Conservation (phyloP, 2,329 filamentous ascomycete genomes). For the Helotiales sp. region DNA sequence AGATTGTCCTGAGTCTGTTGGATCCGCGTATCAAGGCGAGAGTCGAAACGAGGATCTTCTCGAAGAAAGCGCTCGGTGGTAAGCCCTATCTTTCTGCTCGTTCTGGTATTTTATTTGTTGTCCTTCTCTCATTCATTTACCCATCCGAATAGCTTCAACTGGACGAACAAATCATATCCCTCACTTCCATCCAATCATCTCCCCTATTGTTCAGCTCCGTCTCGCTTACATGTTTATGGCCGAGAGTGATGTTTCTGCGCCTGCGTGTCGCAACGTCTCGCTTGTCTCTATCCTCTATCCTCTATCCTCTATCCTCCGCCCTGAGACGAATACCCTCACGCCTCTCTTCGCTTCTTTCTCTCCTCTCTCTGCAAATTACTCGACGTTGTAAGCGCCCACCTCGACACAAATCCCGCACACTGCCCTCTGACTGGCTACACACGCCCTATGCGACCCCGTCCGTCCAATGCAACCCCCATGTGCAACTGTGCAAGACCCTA, state of each 20-base stretch:
- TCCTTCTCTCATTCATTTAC: not conserved
- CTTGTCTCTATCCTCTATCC: not conserved
- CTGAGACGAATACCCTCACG: not conserved
- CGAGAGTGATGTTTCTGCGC: not conserved
- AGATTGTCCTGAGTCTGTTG: not conserved
- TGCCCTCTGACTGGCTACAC: conserved; percentile 13
- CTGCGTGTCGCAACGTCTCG: not conserved
- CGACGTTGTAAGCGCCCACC: conserved; percentile 6
- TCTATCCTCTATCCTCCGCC: not conserved
- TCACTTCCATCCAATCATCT: not conserved
- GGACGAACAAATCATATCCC: not conserved
- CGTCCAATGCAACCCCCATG: not conserved
- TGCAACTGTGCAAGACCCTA: not conserved
- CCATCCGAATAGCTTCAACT: not conserved
- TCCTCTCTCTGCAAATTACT: not conserved
- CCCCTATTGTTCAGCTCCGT: not conserved
- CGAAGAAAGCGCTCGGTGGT: not conserved
- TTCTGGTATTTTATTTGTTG: no score
- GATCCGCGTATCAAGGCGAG: not conserved
- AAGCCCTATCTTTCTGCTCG: no score
- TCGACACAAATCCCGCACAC: not conserved
- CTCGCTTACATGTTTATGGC: not conserved
- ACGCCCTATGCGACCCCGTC: conserved; percentile 18
- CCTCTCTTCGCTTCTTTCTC: conserved; percentile 4
- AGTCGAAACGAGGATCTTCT: not conserved